Evolutionary conservation across 805 yeast genomes (phyloP), one percentile per base, ranked within the genome.

Genomic region (Wickerhamomyces ciferrii): DNA sequence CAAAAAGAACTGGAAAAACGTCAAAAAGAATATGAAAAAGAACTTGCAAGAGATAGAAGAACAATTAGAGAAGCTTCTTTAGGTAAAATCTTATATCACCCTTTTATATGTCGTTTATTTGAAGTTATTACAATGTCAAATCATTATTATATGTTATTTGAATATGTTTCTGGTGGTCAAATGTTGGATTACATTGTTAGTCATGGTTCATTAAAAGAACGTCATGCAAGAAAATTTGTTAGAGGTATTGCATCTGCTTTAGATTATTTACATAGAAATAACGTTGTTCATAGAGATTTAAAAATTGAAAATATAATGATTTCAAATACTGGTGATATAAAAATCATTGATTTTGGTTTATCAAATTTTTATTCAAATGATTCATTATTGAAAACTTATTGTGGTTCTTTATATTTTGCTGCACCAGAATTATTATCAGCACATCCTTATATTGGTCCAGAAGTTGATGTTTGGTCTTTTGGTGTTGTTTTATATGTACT

Each of bases 391-490:
- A 88, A 87, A 60, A 94, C 99, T 1, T 94, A 88, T 62, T 94
- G 99, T 73, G 99, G 99, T 3, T 90, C 97, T 1, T 72, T 94
- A 43, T 94, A 94, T 64, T 94, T 94, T 76, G 99, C 99, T 1
- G 99, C 99, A 0, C 99, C 99, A 0, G 99, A 94, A 65, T 74
- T 94, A 54, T 72, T 94, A 45, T 86, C 87, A 48, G 99, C 98
- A 1, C 82, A 81, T 54, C 97, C 97, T 1, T 94, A 94, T 59
- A 73, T 78, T 34, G 99, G 99, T 0, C 99, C 99, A 1, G 99
- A 94, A 64, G 97, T 94, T 42, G 99, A 94, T 65, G 84, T 94
- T 18, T 94, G 99, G 99, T 88, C 97, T 2, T 92, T 91, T 72
- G 99, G 99, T 53, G 96, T 94, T 29, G 98, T 94, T 0, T 69